Base-by-base conservation (phyloP, 176 grass and related monocot species). In the Saccharum spontaneum region DNA sequence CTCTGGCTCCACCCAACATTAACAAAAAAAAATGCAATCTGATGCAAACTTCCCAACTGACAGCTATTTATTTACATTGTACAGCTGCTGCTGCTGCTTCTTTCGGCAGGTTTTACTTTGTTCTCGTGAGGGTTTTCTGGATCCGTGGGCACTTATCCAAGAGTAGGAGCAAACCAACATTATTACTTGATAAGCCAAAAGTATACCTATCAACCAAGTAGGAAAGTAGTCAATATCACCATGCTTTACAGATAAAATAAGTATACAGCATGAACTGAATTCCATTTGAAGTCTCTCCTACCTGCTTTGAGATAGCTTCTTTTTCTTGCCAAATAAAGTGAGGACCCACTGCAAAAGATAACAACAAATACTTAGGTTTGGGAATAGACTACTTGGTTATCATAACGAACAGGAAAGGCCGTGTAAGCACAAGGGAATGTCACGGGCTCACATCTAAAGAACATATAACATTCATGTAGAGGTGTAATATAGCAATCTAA, bases 61-160 rank as follows among this genome's bases (percentile, higher is more conserved):
- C 33, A n/a, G 12, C 89, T 91, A 91, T 80, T 84, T 87, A 91
- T 91, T 84, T 91, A 91, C 89, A 89, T 50, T 8, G 9, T 73
- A 52, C 88, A 67, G 22, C 36, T 59, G 1, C 20, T 75, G 1
- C 20, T 75, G 75, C 76, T 80, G 76, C 80, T 75, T 30, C 61
- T 87, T 69, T 63, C 31, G 16, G 23, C 13, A 79, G 34, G 70
- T 60, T 69, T 87, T 76, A 87, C 69, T 67, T 71, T 31, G 34
- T 90, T 79, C 76, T 88, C 20, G 78, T 30, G 40, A 86, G 76
- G 48, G 45, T 86, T 59, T 85, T 92, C 83, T 92, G 85, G 61
- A 95, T 84, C 65, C 79, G 79, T 7, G 91, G 97, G 72, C 71
- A 92, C 82, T 94, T 96, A 57, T 99, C 91, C 81, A 99, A 59